Conservation (phyloP, 768 basidiomycete species). For the Clitopilus hobsonii region DNA sequence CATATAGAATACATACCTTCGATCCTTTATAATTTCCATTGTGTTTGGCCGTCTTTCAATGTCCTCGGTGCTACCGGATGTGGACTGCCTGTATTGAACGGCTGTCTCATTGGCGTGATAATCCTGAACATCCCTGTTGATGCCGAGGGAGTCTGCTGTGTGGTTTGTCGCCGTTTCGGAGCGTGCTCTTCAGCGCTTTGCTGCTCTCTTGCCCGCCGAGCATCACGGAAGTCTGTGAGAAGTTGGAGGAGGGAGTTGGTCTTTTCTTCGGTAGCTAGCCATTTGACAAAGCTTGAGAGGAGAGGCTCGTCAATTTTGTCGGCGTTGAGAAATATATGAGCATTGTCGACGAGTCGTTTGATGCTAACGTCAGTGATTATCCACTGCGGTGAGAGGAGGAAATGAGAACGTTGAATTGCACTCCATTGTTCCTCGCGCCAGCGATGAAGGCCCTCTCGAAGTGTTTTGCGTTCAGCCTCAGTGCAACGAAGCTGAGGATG, state of each 20-base stretch:
- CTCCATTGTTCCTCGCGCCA: constrained; percentile 5
- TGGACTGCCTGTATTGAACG: no score
- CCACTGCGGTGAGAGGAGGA: constrained; percentile 6
- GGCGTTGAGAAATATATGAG: background rate
- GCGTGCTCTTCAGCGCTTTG: background rate
- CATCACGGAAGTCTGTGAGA: background rate
- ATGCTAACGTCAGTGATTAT: background rate
- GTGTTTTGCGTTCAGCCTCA: constrained; percentile 1
- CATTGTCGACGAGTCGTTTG: constrained; percentile 1
- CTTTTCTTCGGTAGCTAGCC: background rate
- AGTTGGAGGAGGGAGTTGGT: background rate
- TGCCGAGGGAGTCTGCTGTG: no score
- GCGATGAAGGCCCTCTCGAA: constrained; percentile 4
- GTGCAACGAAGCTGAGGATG: constrained; percentile 4
- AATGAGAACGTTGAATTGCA: background rate
- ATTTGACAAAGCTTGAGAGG: background rate
- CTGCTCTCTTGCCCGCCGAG: background rate
- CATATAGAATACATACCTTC: background rate
- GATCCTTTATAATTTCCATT: no score
- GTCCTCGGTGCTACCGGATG: no score
- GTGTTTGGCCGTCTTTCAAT: no score
- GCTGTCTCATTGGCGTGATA: no score
- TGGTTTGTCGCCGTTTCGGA: no score
- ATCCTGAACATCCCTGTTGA: no score
- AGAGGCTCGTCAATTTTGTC: background rate